Conservation (phyloP, 352 stramenopile species). For the Globisporangium splendens region DNA sequence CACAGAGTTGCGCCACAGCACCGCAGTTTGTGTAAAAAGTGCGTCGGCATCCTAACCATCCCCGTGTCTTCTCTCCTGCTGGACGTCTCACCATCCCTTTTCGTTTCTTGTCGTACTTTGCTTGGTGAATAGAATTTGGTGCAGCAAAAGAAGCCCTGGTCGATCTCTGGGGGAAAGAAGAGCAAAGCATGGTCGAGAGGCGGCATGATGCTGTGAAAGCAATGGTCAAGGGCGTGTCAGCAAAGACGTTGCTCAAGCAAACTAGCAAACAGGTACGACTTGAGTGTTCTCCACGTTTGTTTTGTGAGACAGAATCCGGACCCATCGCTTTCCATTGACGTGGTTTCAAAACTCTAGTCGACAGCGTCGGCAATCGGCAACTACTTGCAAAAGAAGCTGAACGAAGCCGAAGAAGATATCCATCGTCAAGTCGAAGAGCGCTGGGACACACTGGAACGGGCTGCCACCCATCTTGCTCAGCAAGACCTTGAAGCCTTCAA, state of each 20-base stretch:
- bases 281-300: neutral
- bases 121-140: slow-evolving; percentile 23
- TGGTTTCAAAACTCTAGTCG: neutral
- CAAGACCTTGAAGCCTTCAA: slow-evolving; percentile 2
- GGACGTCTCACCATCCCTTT: neutral
- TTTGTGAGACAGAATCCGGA: neutral
- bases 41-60: neutral
- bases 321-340: neutral
- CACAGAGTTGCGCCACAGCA: slow-evolving; percentile 29
- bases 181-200: slow-evolving; percentile 18
- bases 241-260: slow-evolving; percentile 35
- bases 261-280: slow-evolving; percentile 31
- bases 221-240: slow-evolving; percentile 33
- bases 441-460: slow-evolving; percentile 29
- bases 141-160: slow-evolving; percentile 25
- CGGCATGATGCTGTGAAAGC: slow-evolving; percentile 24
- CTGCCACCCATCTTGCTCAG: slow-evolving; percentile 11
- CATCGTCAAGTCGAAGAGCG: slow-evolving; percentile 27
- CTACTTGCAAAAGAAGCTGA: slow-evolving; percentile 48
- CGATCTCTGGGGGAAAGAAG: slow-evolving; percentile 31
- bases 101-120: neutral
- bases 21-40: slow-evolving; percentile 39
- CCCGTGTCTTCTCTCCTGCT: neutral
- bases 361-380: slow-evolving; percentile 9
- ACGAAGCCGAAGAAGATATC: slow-evolving; percentile 29